Evolutionary conservation across 1,284 basidiomycete genomes (phyloP).

Genomic region (Mycosarcoma mackinlayi): DNA sequence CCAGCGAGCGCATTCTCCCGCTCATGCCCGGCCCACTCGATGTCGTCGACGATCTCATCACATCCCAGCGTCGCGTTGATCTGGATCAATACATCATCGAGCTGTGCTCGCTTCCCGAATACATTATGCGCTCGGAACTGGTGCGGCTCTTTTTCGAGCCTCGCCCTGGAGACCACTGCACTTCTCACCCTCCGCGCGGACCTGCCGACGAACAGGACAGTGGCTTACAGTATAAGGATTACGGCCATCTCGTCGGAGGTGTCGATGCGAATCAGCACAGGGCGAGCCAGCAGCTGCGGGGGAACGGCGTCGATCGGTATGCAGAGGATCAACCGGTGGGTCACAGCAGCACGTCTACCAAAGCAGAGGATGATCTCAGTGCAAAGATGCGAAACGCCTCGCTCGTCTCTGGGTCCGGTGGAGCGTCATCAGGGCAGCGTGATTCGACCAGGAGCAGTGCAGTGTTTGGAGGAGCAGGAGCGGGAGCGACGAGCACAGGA

Average conservation of each 20-base stretch:
- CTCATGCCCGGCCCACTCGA: constrained; percentile 92
- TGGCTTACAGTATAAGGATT: constrained; percentile 40
- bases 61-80: constrained; percentile 82
- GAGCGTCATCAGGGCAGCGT: constrained; percentile 24
- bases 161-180: constrained; percentile 80
- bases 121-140: constrained; percentile 83
- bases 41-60: constrained; percentile 85
- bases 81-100: constrained; percentile 87
- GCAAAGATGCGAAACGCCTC: constrained; percentile 39
- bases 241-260: constrained; percentile 36
- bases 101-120: constrained; percentile 79
- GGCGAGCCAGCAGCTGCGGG: constrained; percentile 20
- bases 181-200: constrained; percentile 42
- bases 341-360: constrained; percentile 27
- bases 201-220: constrained; percentile 19
- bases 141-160: constrained; percentile 86
- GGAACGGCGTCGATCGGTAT: constrained; percentile 41
- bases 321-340: constrained; percentile 48
- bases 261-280: constrained; percentile 12
- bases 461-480: constrained; percentile 15
- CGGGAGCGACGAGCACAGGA: constrained; percentile 23
- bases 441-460: constrained; percentile 36
- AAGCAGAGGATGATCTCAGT: constrained; percentile 32
- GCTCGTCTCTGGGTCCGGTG: constrained; percentile 16
- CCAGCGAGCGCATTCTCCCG: constrained; percentile 80